These are phyloP conservation scores for Phtheirospermum japonicum DNA, from an alignment of 257 asterid genomes.

Conservation along the genomic window DNA sequence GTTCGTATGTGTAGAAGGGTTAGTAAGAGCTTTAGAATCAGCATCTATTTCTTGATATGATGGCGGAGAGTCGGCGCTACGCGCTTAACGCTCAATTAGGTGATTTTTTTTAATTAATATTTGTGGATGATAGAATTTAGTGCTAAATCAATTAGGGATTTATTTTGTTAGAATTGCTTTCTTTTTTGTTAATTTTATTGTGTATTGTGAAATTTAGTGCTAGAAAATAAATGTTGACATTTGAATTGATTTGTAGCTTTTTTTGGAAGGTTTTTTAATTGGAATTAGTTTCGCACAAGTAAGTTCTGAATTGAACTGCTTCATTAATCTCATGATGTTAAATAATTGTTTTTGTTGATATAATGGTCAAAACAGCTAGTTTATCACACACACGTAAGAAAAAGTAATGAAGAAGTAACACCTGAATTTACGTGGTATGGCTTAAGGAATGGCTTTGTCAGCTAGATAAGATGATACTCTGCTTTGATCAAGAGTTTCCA, in stretches of 20 bases:
- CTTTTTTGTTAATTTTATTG: not conserved
- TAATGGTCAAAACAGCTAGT: too few species aligned
- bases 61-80: constrained; percentile 51
- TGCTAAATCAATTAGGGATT: not conserved
- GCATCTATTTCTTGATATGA: constrained; percentile 24
- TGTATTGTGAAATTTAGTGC: not conserved
- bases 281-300: not conserved
- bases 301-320: too few species aligned
- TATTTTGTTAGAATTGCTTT: not conserved
- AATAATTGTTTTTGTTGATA: too few species aligned
- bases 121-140: not conserved
- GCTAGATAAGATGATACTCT: too few species aligned
- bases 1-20: constrained; percentile 15
- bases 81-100: constrained; percentile 63
- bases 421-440: too few species aligned
- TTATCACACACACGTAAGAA: too few species aligned
- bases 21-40: constrained; percentile 11
- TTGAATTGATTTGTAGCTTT: constrained; percentile 1
- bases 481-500: too few species aligned
- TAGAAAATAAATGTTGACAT: constrained; percentile 10
- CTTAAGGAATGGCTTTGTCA: too few species aligned
- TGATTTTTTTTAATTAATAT: constrained; percentile 11
- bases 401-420: too few species aligned
- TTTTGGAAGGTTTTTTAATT: constrained; percentile 18
- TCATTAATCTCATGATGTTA: too few species aligned